Base-by-base conservation (phyloP, 768 basidiomycete species). In the Pleurotus ostreatus region DNA sequence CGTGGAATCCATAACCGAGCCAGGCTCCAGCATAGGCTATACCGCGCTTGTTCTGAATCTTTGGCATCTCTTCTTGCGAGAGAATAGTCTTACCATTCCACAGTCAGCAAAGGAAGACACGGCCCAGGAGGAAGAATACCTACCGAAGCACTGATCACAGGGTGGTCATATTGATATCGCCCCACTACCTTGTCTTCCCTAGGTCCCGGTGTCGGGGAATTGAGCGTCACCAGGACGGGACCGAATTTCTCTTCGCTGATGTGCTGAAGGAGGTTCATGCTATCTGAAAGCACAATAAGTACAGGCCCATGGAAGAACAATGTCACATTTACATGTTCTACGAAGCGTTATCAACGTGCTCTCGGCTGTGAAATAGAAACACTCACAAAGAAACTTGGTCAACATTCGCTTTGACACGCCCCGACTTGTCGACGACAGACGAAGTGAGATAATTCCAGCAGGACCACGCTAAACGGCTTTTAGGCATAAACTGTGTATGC, bases 361-460 rank as follows among this genome's bases (percentile, higher is more conserved):
- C 30, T 34, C 3, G 34, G 30, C 12, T 39, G 22, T 38, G 9
- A 46, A 56, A 9, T 15, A 23, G 22, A 18, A 11, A 52, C 23
- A 20, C 83, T 58, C 61, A 87, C 87, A 88, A 66, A 5, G 85
- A 78, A 12, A 89, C 82, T 37, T 78, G 74, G 59, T 88, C 78
- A 4, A 79, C 72, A 60, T 86, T 82, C 12, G 78, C 70, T 54
- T 76, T 72, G 58, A 66, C 57, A 13, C 60, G 55, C 2, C 78
- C 76, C 4, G 70, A 62, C 5, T 55, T 57, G 57, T 76, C 71
- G 16, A 69, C 54, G 15, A 67, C 63, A 15, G 79, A 82, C 37
- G 68, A 72, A 1, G 86, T 84, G n/a, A 89, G 67, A 65, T 88
- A 90, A 66, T 90, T 92, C 88, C 88, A 91, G 60, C 85, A 85